Base-by-base conservation (phyloP, 1,284 basidiomycete species). In the Cutaneotrichosporon dermatis region DNA sequence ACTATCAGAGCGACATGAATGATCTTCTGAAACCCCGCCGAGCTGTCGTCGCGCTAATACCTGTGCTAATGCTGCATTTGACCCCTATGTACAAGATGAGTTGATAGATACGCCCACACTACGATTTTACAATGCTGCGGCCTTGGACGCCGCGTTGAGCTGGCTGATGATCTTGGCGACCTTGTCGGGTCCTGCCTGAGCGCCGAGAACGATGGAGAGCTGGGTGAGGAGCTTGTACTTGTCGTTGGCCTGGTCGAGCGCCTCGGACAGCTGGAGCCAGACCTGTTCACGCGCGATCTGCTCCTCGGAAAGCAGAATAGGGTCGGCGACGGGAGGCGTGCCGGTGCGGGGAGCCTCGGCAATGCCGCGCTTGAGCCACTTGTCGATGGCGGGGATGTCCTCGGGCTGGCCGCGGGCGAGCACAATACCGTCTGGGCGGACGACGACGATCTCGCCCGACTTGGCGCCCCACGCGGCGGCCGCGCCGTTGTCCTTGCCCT, bases 351-450 rank as follows among this genome's bases (percentile, higher is more conserved):
- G 37, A 33, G 50, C 50, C 37, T 40, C 39, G 4, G 50, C 37
- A 16, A 51, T 54, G 46, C 49, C 39, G 9, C 40, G 53, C 25
- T 48, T 58, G 56, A 63, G 33, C 44, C 44, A 46, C 4, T 15
- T 13, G 33, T 52, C 54, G n/a, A 61, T n/a, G 35, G 36, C 46
- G 16, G 45, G 41, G 9, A 60, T 57, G 4, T 35, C 16, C 13
- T 16, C 35, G 12, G 45, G 43, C 15, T 16, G n/a, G 41, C 62
- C 62, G 36, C 62, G 62, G 2, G 54, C 34, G 15, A 64, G 59
- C 9, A 61, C 54, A 46, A 64, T 51, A 48, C 62, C 62, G 42
- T 64, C 62, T 0, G 62, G 62, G 40, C 62, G 62, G 5, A 64
- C 57, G 15, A 64, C 39, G 34, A 64, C 48, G 13, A 64, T 36